Evolutionary conservation across 257 asterid genomes (phyloP), one percentile per base, ranked within the genome.

Genomic region (Plectranthus barbatus): DNA sequence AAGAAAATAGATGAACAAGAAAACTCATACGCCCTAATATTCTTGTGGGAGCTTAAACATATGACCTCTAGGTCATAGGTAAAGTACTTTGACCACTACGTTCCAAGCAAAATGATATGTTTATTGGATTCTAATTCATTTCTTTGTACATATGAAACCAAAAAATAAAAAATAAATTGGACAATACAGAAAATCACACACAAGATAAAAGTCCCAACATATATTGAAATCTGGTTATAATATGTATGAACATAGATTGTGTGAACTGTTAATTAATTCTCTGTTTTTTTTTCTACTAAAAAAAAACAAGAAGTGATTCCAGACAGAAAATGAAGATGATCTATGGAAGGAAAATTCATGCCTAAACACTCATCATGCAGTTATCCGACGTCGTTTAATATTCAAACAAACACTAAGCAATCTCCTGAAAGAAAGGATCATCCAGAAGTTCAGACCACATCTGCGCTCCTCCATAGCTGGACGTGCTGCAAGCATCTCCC

Each of bases 401-500:
- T n/a, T n/a, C n/a, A n/a, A n/a, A n/a, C 37, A 9, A 61, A 47
- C 34, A 50, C 74, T 81, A 79, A 36, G 81, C 79, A 66, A 85
- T 72, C 72, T 81, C 87, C 45, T 77, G 83, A 64, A 85, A 85
- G 2, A 85, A 70, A 7, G 96, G 79, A 57, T 81, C 91, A 34
- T 83, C 96, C 55, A 88, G 67, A 26, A 80, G 70, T 12, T 85
- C 94, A 52, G 94, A 78, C 95, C 96, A 88, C 56, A 80, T 45
- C 15, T 79, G 78, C 59, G 76, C 61, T 21, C 84, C 94, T 9
- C 76, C 89, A 39, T 74, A 80, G 84, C 85, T 81, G 10, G 94
- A 69, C 8, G 86, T 74, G 67, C 86, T 81, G 66, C 83, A 82
- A 29, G 73, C 84, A 67, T 71, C 89, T 2, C 78, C 90, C 0